Evolutionary conservation across 108 stramenopile species (phyloP), one percentile per base, ranked within the genome.

Genomic region (Stephanodiscus triporus): DNA sequence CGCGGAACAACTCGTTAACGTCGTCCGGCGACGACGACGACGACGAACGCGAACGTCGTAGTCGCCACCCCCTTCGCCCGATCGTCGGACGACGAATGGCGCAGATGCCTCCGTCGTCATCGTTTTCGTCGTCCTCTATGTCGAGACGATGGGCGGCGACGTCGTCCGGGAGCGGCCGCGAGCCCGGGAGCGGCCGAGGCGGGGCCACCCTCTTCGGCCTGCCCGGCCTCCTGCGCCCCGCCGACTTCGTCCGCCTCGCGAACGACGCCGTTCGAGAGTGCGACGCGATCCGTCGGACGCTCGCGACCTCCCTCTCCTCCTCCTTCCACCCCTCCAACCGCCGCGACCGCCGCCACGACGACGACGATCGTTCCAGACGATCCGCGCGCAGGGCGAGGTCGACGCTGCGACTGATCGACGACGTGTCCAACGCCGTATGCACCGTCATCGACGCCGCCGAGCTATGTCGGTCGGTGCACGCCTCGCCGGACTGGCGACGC

Each of bases 401-500:
- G 26, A 88, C 79, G 5, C 72, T 95, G 58, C 89, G 86, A 62
- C 75, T 69, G 45, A 74, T 98, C 48, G 98, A 98, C 79, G 75
- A 88, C 43, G 95, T 98, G 9, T 89, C 87, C 56, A 92, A 90
- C 57, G 73, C 78, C 10, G 89, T 98, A 6, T 98, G 98, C 82
- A 91, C 92, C 67, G 96, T 97, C 54, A 97, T 98, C 64, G 98
- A 98, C 77, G 96, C 98, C 6, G 94, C 96, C 16, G 98, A 98
- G 68, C 64, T 98, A 4, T 93, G 93, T 70, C 90, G 97, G 10
- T 95, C 87, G 19, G 93, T 89, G 0, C 98, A 98, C 77, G 83
- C 88, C 16, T 73, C 66, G 54, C 63, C 82, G 3, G 71, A 71
- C 55, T 96, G 93, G 89, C 67, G 97, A 26, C 63, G 87, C 2